A percentile compares a stretch with the other conserved stretches of the same genome.
These are phyloP conservation scores for Schwanniomyces sp. DNA, from an alignment of 805 yeast species.

Conservation along the genomic window DNA sequence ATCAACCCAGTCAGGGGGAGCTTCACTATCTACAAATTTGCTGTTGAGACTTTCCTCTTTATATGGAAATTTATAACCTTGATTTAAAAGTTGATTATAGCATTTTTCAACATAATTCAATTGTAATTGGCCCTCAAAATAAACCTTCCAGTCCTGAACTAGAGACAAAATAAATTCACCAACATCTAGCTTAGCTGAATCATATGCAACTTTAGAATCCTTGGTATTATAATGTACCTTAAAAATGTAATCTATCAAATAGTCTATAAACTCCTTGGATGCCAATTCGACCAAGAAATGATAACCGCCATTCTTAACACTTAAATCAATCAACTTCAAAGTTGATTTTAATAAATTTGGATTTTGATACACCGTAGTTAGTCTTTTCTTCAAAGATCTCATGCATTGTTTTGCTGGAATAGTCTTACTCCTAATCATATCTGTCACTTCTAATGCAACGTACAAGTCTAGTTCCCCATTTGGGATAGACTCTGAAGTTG, in stretches of 20 bases:
- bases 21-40: slow-evolving; percentile 76
- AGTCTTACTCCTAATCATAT: slow-evolving; percentile 77
- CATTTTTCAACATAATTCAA: slow-evolving; percentile 62
- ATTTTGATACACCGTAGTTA: slow-evolving; percentile 57
- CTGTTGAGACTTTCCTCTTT: slow-evolving; percentile 35
- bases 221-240: slow-evolving; percentile 37
- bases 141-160: slow-evolving; percentile 75
- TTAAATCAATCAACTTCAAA: slow-evolving; percentile 75
- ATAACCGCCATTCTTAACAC: slow-evolving; percentile 90
- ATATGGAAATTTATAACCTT: slow-evolving; percentile 67
- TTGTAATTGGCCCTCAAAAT: slow-evolving; percentile 67
- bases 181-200: slow-evolving; percentile 39
- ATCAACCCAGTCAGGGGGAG: slow-evolving; percentile 98
- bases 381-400: slow-evolving; percentile 76
- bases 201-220: slow-evolving; percentile 20
- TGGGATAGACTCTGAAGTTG: slow-evolving; percentile 89
- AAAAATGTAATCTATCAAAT: slow-evolving; percentile 52
- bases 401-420: slow-evolving; percentile 79
- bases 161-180: slow-evolving; percentile 59
- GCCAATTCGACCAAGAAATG: slow-evolving; percentile 80
- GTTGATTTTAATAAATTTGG: slow-evolving; percentile 80
- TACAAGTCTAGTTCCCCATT: slow-evolving; percentile 82
- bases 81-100: slow-evolving; percentile 57
- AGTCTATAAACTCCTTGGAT: slow-evolving; percentile 83
- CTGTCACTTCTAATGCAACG: slow-evolving; percentile 80